Evolutionary conservation across 202 grass and related monocot genomes (phyloP).

Genomic region (Panicum virgatum): DNA sequence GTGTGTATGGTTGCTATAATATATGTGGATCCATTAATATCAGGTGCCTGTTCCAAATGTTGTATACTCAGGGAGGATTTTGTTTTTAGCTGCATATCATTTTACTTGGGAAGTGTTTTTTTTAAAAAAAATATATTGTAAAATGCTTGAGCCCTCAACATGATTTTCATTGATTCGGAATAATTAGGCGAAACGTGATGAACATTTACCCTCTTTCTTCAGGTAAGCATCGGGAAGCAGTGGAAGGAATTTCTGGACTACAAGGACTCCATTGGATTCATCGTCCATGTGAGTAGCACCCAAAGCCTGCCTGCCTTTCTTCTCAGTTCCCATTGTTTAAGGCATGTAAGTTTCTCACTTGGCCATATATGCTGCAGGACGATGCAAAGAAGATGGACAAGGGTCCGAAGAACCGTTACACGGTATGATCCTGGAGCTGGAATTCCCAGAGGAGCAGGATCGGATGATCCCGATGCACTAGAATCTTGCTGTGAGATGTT

Average conservation of each 20-base stretch:
- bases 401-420: conserved; percentile 70
- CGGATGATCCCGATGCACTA: neutral
- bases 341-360: neutral
- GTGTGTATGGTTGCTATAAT: neutral
- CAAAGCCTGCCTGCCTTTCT: neutral
- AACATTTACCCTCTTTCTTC: neutral
- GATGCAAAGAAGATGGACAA: conserved; percentile 73
- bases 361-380: conserved; percentile 40
- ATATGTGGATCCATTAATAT: neutral
- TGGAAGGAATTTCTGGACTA: conserved; percentile 93
- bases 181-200: neutral
- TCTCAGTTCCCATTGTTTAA: neutral
- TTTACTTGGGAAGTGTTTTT: neutral
- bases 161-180: neutral
- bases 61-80: neutral
- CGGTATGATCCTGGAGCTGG: conserved; percentile 40
- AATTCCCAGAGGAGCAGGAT: conserved; percentile 11
- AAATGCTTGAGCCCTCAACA: neutral
- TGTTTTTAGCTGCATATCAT: neutral
- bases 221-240: conserved; percentile 92
- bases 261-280: conserved; percentile 77
- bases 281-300: conserved; percentile 74
- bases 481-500: neutral
- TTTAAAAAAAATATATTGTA: neutral
- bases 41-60: neutral